Evolutionary conservation across 2,329 filamentous ascomycete genomes (phyloP).

Genomic region (Penicillium sp.): DNA sequence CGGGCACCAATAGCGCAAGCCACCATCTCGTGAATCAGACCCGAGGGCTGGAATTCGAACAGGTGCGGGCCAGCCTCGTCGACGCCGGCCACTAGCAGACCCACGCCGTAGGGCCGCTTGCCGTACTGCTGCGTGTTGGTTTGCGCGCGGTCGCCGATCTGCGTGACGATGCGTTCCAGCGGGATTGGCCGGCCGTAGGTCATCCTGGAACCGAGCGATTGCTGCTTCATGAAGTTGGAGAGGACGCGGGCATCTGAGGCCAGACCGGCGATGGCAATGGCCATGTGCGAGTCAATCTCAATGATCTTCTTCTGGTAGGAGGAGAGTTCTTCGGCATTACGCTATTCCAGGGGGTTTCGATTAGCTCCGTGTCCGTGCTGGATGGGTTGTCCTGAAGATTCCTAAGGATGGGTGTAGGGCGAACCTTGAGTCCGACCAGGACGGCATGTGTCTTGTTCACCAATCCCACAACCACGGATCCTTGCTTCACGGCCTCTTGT

Average conservation of each 20-base stretch:
- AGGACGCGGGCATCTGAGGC: constrained; percentile 97
- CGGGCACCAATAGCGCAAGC: constrained; percentile 95
- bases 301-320: constrained; percentile 99
- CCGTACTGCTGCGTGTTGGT: constrained; percentile 98
- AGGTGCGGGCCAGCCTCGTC: constrained; percentile 93
- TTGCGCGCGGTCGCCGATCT: constrained; percentile 96
- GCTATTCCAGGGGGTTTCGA: constrained; percentile 53
- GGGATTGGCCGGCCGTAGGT: constrained; percentile 95
- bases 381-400: constrained; percentile 2
- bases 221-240: constrained; percentile 99
- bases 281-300: constrained; percentile 91
- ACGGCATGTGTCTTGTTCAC: constrained; percentile 98
- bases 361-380: constrained; percentile 4
- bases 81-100: constrained; percentile 86
- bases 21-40: constrained; percentile 95
- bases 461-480: constrained; percentile 94
- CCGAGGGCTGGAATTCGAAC: constrained; percentile 96
- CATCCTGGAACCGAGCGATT: constrained; percentile 91
- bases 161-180: constrained; percentile 81
- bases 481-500: constrained; percentile 97
- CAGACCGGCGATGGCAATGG: constrained; percentile 92
- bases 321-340: constrained; percentile 98
- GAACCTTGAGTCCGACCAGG: constrained; percentile 92
- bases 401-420: constrained; percentile 12
- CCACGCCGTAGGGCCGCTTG: constrained; percentile 93